A percentile compares a stretch with the other conserved stretches of the same genome.
Evolutionary conservation across 129 eudicot species (phyloP).

Genomic region (Lactuca saligna): DNA sequence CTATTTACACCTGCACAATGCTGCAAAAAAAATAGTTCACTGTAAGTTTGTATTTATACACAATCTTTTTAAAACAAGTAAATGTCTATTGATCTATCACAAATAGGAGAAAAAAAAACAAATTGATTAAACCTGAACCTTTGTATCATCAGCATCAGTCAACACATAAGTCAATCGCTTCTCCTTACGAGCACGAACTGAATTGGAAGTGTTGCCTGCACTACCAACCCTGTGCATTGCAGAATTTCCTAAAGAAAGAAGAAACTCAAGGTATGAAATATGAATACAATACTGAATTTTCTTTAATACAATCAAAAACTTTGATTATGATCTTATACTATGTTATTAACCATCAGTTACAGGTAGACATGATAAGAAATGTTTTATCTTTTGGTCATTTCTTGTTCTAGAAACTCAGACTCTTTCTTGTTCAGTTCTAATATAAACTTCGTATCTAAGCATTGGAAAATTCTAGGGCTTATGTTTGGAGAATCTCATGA

Average conservation of each 20-base stretch:
- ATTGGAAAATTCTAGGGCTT: no score
- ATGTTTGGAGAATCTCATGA: no score
- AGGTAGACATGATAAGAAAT: background rate
- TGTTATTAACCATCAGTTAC: background rate
- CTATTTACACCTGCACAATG: constrained; percentile 95
- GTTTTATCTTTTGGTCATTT: no score
- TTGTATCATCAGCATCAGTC: constrained; percentile 79
- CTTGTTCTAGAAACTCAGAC: no score
- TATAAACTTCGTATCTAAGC: no score
- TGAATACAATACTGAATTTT: constrained; percentile 4
- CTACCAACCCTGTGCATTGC: constrained; percentile 96
- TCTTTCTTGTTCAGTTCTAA: no score
- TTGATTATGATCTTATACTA: background rate
- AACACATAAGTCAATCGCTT: constrained; percentile 90
- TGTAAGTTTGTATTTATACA: background rate
- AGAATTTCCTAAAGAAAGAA: constrained; percentile 37
- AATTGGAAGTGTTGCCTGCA: constrained; percentile 73
- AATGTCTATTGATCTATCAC: background rate
- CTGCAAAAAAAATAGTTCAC: constrained; percentile 39
- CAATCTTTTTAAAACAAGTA: background rate
- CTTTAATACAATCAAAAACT: background rate
- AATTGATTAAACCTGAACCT: constrained; percentile 44
- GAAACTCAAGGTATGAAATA: constrained; percentile 1
- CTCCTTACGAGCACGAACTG: constrained; percentile 79
- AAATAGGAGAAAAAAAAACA: background rate